These are phyloP conservation scores for Aspergillus sp. DNA, from an alignment of 2,329 filamentous ascomycete genomes.

Conservation along the genomic window DNA sequence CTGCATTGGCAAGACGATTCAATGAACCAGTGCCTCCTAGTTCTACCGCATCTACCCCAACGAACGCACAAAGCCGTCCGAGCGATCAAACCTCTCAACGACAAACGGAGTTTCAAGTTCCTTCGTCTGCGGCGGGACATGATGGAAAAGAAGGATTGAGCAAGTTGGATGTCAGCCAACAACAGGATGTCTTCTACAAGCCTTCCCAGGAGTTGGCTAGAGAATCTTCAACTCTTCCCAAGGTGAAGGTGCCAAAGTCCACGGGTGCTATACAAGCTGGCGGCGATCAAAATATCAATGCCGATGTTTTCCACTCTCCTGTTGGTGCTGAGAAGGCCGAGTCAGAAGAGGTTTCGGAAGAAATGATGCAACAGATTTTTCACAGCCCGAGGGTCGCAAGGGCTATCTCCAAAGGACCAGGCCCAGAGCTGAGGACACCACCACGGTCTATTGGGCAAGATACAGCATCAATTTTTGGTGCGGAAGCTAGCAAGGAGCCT, in stretches of 20 bases:
- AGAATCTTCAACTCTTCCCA: slow-evolving; percentile 49
- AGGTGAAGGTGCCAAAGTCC: slow-evolving; percentile 51
- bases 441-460: background rate
- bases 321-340: slow-evolving; percentile 18
- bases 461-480: background rate
- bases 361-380: slow-evolving; percentile 58
- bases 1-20: slow-evolving; percentile 54
- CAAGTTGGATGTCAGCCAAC: slow-evolving; percentile 43
- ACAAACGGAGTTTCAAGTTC: slow-evolving; percentile 49
- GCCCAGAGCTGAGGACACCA: slow-evolving; percentile 2
- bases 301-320: slow-evolving; percentile 50
- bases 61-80: slow-evolving; percentile 21
- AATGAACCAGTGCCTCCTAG: slow-evolving; percentile 41
- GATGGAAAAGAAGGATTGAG: slow-evolving; percentile 20
- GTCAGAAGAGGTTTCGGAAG: slow-evolving; percentile 50
- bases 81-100: slow-evolving; percentile 35
- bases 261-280: slow-evolving; percentile 43
- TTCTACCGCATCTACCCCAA: slow-evolving; percentile 14
- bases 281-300: slow-evolving; percentile 45
- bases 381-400: slow-evolving; percentile 55
- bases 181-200: slow-evolving; percentile 56
- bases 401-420: slow-evolving; percentile 47
- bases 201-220: slow-evolving; percentile 44
- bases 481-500: slow-evolving; percentile 4
- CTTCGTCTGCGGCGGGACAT: slow-evolving; percentile 45